These are phyloP conservation scores for Apiotrichum domesticum DNA, from an alignment of 1,284 basidiomycete species.

Conservation along the genomic window DNA sequence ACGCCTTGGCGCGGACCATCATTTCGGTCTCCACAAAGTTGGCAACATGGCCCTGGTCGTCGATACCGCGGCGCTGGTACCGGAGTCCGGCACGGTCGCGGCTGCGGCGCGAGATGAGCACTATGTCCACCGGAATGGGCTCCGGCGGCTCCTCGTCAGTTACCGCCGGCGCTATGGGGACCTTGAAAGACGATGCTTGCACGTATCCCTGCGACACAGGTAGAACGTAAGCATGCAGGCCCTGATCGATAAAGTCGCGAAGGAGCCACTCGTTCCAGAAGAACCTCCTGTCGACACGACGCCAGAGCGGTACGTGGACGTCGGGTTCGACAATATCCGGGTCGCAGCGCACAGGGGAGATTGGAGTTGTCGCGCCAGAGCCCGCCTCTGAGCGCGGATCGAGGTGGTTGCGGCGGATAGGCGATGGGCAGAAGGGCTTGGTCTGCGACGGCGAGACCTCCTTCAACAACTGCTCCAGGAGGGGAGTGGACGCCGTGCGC, in stretches of 20 bases:
- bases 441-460: constrained; percentile 9
- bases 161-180: constrained; percentile 50
- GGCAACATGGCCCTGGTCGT: constrained; percentile 52
- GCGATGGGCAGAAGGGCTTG: constrained; percentile 17
- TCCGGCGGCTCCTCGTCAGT: constrained; percentile 9
- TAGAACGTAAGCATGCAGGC: constrained; percentile 69
- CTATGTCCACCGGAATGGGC: constrained; percentile 46
- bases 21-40: constrained; percentile 57
- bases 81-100: constrained; percentile 52
- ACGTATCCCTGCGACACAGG: constrained; percentile 87
- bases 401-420: neutral
- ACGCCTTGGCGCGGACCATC: constrained; percentile 61
- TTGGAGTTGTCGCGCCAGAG: neutral
- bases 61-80: constrained; percentile 53
- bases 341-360: neutral
- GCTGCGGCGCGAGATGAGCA: constrained; percentile 51
- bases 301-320: constrained; percentile 50
- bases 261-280: constrained; percentile 52
- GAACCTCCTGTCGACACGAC: constrained; percentile 50
- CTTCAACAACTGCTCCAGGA: constrained; percentile 26
- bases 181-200: constrained; percentile 60
- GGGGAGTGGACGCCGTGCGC: constrained; percentile 17
- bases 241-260: constrained; percentile 41
- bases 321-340: constrained; percentile 46
- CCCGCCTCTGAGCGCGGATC: too few species aligned